These are phyloP conservation scores for Phlebiopsis flavidoalba DNA, from an alignment of 768 basidiomycete genomes.

Conservation along the genomic window DNA sequence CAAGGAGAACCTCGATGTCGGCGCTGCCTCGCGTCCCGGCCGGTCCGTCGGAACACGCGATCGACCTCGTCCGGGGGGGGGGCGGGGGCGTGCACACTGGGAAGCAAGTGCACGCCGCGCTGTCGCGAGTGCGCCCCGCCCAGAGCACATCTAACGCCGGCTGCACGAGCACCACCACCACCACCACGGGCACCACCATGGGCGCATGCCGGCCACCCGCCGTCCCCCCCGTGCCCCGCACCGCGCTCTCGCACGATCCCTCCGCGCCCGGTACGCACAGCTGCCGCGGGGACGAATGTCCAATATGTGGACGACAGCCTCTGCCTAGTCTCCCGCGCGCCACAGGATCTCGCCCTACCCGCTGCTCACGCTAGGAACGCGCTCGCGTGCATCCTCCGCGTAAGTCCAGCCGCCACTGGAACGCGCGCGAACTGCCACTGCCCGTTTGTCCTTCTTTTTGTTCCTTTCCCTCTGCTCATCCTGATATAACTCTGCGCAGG, in stretches of 20 bases:
- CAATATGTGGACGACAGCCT: neutral
- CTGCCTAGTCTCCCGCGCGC: constrained; percentile 54
- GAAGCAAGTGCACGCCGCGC: constrained; percentile 44
- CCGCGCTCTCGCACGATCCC: constrained; percentile 64
- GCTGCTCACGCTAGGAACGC: constrained; percentile 63
- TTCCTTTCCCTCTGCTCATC: neutral
- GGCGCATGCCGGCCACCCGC: constrained; percentile 30
- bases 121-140: constrained; percentile 31
- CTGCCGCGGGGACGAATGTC: neutral
- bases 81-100: too few relatives aligned
- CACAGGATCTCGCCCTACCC: constrained; percentile 77
- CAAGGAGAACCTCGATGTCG: constrained; percentile 67
- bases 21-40: constrained; percentile 51
- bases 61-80: constrained; percentile 72
- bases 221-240: constrained; percentile 51
- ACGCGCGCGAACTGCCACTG: constrained; percentile 37
- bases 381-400: constrained; percentile 50
- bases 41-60: constrained; percentile 65
- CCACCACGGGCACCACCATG: constrained; percentile 20
- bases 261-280: constrained; percentile 53
- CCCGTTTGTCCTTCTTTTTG: constrained; percentile 32
- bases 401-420: too few relatives aligned
- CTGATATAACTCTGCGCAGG: constrained; percentile 35
- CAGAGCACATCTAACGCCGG: constrained; percentile 18
- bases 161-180: constrained; percentile 31